Conservation (phyloP, 2,329 filamentous ascomycete species). For the Cercospora brassicicola region DNA sequence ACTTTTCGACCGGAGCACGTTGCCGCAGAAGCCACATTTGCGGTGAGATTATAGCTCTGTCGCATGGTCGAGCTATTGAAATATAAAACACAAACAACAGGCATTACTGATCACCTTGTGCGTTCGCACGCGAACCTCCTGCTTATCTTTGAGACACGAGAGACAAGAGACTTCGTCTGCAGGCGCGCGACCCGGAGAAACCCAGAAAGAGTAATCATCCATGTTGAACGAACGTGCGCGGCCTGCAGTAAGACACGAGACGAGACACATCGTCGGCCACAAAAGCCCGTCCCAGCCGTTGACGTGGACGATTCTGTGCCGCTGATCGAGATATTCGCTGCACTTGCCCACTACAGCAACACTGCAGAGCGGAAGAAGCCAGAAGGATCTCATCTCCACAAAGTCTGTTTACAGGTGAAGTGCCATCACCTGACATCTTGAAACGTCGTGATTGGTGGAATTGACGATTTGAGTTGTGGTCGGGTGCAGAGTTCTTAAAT, state of each 20-base stretch:
- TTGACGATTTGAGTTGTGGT: background rate
- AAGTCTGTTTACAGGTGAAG: background rate
- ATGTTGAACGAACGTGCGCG: background rate
- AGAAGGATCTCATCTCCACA: slow-evolving; percentile 8
- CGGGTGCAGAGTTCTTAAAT: slow-evolving; percentile 8
- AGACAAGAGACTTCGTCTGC: background rate
- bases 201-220: background rate
- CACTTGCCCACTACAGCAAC: background rate
- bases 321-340: slow-evolving; percentile 6
- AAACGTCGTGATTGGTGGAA: background rate
- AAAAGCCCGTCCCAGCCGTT: background rate
- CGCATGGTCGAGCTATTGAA: background rate
- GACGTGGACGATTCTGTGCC: slow-evolving; percentile 10
- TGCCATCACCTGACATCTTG: slow-evolving; percentile 1
- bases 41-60: background rate
- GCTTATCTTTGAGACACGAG: background rate
- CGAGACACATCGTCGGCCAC: background rate
- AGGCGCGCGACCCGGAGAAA: background rate
- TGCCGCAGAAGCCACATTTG: background rate
- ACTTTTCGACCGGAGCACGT: background rate
- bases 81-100: background rate
- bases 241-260: background rate
- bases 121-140: background rate
- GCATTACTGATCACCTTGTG: background rate
- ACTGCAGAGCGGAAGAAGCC: background rate